Percentiles rank a stretch among this genome's conserved stretches.
Evolutionary conservation across 2,329 filamentous ascomycete genomes (phyloP).

Genomic region (Spiromastix sp.): DNA sequence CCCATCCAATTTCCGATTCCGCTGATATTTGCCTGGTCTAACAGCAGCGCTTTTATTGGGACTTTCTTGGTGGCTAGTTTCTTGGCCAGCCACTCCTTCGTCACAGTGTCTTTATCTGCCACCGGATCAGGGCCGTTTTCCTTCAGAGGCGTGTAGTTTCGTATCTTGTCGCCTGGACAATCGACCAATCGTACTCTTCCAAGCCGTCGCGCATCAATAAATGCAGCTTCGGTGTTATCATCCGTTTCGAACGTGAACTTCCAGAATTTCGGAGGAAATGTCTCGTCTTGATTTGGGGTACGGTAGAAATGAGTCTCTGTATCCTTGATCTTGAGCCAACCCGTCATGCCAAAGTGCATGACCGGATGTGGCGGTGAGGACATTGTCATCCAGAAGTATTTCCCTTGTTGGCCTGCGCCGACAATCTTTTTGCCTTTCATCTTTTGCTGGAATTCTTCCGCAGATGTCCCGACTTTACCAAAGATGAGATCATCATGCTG

Average conservation of each 20-base stretch:
- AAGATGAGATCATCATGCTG: conserved; percentile 78
- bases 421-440: conserved; percentile 64
- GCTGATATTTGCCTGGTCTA: conserved; percentile 81
- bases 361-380: conserved; percentile 69
- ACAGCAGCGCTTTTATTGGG: conserved; percentile 76
- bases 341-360: conserved; percentile 70
- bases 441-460: conserved; percentile 60
- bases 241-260: conserved; percentile 71
- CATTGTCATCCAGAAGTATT: conserved; percentile 92
- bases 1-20: conserved; percentile 97
- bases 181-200: conserved; percentile 72
- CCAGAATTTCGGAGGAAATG: conserved; percentile 84
- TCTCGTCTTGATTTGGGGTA: conserved; percentile 45
- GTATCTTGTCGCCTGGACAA: conserved; percentile 64
- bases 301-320: conserved; percentile 74
- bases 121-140: conserved; percentile 94
- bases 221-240: conserved; percentile 57
- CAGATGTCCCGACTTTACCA: conserved; percentile 78
- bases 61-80: conserved; percentile 69
- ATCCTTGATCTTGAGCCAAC: conserved; percentile 82
- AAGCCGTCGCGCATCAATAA: conserved; percentile 73
- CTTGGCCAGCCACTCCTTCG: conserved; percentile 59
- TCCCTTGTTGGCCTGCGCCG: conserved; percentile 74
- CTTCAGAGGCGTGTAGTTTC: conserved; percentile 65
- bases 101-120: conserved; percentile 66